Percentiles rank a stretch among this genome's conserved stretches.
phyloP scores from a whole-genome alignment of 2,329 filamentous ascomycete genomes.

The Penicillium fuscoglaucum region DNA sequence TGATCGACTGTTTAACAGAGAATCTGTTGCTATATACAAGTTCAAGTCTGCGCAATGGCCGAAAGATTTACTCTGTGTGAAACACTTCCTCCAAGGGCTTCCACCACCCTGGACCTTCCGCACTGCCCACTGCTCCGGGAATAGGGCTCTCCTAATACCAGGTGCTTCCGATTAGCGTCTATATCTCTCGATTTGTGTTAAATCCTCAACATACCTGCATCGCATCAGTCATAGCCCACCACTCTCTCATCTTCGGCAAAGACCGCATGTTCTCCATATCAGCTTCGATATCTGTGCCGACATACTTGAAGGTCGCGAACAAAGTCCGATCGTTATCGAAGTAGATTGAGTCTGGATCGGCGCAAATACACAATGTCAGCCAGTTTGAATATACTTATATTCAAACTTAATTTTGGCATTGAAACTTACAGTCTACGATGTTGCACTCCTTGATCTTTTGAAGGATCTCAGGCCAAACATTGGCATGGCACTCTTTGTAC shows the following conservation, averaged over 20 bases:
- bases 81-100: conserved; percentile 39
- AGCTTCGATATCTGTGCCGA: conserved; percentile 68
- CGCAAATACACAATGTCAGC: not conserved
- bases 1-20: not conserved
- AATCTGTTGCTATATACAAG: conserved; percentile 8
- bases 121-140: conserved; percentile 34
- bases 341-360: conserved; percentile 63
- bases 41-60: not conserved
- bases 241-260: conserved; percentile 71
- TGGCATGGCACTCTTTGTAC: conserved; percentile 73
- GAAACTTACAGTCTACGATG: conserved; percentile 66
- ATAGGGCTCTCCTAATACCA: conserved; percentile 34
- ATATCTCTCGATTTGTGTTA: not conserved
- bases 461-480: conserved; percentile 75
- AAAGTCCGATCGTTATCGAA: conserved; percentile 69
- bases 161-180: conserved; percentile 6
- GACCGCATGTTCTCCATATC: conserved; percentile 76
- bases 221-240: conserved; percentile 78
- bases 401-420: not conserved
- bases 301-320: conserved; percentile 76
- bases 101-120: conserved; percentile 40
- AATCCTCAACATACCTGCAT: conserved; percentile 57
- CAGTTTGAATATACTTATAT: not conserved
- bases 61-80: conserved; percentile 27
- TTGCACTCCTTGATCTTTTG: conserved; percentile 74